Percentiles rank a stretch among this genome's conserved stretches.
phyloP scores from a whole-genome alignment of 2,329 filamentous ascomycete genomes.

The Fusarium musae region DNA sequence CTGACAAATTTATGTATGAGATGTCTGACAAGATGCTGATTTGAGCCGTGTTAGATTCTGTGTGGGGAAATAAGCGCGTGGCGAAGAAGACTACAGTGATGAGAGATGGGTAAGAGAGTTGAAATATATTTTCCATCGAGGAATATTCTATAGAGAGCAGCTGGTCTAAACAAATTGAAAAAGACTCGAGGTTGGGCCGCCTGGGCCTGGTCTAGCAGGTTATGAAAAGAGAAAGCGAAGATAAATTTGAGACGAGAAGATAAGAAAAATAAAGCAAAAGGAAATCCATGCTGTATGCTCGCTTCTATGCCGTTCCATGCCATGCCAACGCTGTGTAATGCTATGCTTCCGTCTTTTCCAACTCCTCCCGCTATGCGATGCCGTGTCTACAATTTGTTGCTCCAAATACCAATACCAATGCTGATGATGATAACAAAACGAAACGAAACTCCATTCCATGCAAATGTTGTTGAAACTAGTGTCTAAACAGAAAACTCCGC shows the following conservation, averaged over 20 bases:
- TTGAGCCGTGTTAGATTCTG: constrained; percentile 53
- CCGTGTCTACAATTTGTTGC: background rate
- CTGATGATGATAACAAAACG: constrained; percentile 5
- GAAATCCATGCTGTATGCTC: constrained; percentile 18
- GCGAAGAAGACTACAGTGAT: background rate
- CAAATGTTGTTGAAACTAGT: constrained; percentile 27
- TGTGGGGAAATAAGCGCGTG: constrained; percentile 54
- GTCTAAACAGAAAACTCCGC: constrained; percentile 33
- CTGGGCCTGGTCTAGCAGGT: constrained; percentile 25
- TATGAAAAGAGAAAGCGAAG: constrained; percentile 6
- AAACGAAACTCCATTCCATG: constrained; percentile 26
- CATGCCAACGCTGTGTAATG: constrained; percentile 18
- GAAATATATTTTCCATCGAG: constrained; percentile 13
- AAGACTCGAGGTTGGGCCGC: constrained; percentile 21
- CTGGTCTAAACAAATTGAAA: constrained; percentile 22
- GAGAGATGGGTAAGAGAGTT: constrained; percentile 4
- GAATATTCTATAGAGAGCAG: constrained; percentile 29
- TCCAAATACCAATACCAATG: constrained; percentile 3
- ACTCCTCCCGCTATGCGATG: constrained; percentile 28
- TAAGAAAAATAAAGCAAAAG: constrained; percentile 14
- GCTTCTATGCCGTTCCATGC: constrained; percentile 22
- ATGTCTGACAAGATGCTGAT: constrained; percentile 30
- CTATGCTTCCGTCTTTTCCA: constrained; percentile 18
- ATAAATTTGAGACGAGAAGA: background rate
- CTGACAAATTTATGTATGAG: background rate